These are phyloP conservation scores for Lasiosphaeriaceae sp. DNA, from an alignment of 495 filamentous ascomycete genomes.

Conservation along the genomic window DNA sequence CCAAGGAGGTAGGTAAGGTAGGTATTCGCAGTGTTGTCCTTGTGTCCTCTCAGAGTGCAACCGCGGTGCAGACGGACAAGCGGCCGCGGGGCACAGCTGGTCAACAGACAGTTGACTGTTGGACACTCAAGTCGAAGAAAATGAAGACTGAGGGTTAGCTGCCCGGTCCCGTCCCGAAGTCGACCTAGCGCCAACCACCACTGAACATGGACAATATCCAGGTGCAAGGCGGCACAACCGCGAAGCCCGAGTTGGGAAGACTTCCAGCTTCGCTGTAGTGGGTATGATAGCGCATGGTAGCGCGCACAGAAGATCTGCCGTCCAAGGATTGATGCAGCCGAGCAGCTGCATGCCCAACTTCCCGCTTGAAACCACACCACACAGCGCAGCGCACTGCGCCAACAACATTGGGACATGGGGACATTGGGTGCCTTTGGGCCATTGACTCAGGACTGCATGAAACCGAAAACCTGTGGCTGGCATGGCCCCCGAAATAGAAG, in stretches of 20 bases:
- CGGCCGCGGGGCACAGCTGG: slow-evolving; percentile 2
- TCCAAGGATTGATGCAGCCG: slow-evolving; percentile 31
- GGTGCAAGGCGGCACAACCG: neutral
- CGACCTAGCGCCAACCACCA: neutral
- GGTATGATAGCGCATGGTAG: neutral
- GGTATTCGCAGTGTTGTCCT: no score
- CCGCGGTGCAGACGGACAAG: neutral
- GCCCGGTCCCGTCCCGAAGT: no score
- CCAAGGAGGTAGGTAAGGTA: no score
- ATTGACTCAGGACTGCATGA: neutral
- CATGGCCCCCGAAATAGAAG: slow-evolving; percentile 1
- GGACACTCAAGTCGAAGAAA: no score
- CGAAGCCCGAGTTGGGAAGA: slow-evolving; percentile 1
- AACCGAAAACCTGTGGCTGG: neutral
- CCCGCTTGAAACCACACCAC: slow-evolving; percentile 10
- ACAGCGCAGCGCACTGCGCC: slow-evolving; percentile 1
- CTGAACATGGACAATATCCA: neutral
- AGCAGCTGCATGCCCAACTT: slow-evolving; percentile 11
- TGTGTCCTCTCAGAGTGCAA: no score
- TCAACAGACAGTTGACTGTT: no score
- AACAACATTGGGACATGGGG: neutral
- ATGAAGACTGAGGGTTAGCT: no score
- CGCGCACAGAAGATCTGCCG: slow-evolving; percentile 28
- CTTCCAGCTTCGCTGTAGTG: neutral
- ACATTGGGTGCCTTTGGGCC: neutral